Conservation (phyloP, 2,329 filamentous ascomycete genomes). For the Cladosporium halotolerans region DNA sequence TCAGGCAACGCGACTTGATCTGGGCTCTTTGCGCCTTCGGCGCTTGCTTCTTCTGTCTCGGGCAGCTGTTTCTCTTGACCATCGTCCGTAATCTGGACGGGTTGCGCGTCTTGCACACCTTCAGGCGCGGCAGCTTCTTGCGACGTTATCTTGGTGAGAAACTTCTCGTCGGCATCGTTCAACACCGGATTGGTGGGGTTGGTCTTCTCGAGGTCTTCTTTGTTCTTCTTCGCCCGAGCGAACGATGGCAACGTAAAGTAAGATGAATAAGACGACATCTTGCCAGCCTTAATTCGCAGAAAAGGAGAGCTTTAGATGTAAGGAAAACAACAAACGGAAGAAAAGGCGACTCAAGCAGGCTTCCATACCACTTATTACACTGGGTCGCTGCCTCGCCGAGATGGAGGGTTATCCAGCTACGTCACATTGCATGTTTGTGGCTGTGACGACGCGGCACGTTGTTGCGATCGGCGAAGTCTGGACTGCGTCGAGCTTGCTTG, state of each 20-base stretch:
- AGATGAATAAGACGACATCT: conserved; percentile 13
- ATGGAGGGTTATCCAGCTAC: background rate
- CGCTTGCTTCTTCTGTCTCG: conserved; percentile 17
- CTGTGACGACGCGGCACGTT: background rate
- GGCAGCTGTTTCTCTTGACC: conserved; percentile 29
- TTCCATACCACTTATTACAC: background rate
- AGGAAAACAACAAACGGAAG: no score
- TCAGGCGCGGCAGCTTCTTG: conserved; percentile 36
- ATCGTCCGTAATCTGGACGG: conserved; percentile 26
- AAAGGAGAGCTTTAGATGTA: no score
- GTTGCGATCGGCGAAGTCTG: no score
- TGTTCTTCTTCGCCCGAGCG: conserved; percentile 31
- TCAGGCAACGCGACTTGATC: conserved; percentile 26
- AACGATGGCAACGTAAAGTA: conserved; percentile 32
- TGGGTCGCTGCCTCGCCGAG: background rate
- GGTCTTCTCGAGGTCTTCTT: conserved; percentile 29
- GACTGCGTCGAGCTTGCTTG: no score
- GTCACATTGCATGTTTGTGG: background rate
- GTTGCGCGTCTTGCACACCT: conserved; percentile 28
- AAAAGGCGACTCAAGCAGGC: no score
- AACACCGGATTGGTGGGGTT: conserved; percentile 42
- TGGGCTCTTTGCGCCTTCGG: conserved; percentile 14
- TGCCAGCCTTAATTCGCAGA: no score
- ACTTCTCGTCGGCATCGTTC: conserved; percentile 56
- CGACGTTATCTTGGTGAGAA: conserved; percentile 47